A percentile compares a stretch with the other conserved stretches of the same genome.
phyloP scores from a whole-genome alignment of 192 early-diverging fungal genomes.

The Coemansia sp. region DNA sequence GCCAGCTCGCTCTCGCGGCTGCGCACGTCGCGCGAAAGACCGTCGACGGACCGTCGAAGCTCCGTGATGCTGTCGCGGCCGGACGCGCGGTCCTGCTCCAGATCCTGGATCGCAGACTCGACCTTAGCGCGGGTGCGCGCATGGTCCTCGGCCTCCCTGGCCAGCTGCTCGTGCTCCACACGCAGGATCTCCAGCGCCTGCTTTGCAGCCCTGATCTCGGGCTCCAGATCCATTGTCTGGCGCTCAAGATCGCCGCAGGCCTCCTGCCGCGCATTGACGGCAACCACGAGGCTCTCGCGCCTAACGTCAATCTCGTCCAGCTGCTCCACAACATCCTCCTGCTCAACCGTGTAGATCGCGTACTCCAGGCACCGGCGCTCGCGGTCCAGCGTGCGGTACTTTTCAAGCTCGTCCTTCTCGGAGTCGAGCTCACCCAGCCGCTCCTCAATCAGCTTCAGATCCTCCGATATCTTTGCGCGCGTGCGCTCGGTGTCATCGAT shows the following conservation, averaged over 20 bases:
- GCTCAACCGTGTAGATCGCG: conserved; percentile 89
- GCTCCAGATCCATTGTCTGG: conserved; percentile 54
- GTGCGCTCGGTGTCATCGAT: conserved; percentile 87
- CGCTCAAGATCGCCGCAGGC: conserved; percentile 58
- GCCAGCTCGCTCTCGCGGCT: conserved; percentile 63
- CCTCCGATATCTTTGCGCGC: conserved; percentile 83
- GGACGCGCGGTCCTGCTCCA: conserved; percentile 64
- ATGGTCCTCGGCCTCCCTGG: conserved; percentile 71
- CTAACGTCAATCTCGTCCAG: conserved; percentile 67
- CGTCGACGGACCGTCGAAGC: conserved; percentile 42
- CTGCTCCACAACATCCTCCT: conserved; percentile 74
- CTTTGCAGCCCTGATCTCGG: conserved; percentile 62
- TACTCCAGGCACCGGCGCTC: conserved; percentile 89
- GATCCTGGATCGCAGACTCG: conserved; percentile 77
- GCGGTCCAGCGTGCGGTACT: conserved; percentile 83
- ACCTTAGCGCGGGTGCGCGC: conserved; percentile 77
- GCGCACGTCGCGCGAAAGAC: conserved; percentile 36
- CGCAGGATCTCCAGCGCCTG: conserved; percentile 66
- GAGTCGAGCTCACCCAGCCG: conserved; percentile 85
- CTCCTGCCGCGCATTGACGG: conserved; percentile 63
- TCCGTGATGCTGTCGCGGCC: conserved; percentile 55
- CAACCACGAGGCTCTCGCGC: conserved; percentile 56
- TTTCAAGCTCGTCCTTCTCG: conserved; percentile 89
- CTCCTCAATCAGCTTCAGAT: conserved; percentile 85
- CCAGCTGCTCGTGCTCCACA: conserved; percentile 69